Evolutionary conservation across 75 land plant genomes (phyloP), one percentile per base, ranked within the genome.

Genomic region (Pseudotsuga menziesii): DNA sequence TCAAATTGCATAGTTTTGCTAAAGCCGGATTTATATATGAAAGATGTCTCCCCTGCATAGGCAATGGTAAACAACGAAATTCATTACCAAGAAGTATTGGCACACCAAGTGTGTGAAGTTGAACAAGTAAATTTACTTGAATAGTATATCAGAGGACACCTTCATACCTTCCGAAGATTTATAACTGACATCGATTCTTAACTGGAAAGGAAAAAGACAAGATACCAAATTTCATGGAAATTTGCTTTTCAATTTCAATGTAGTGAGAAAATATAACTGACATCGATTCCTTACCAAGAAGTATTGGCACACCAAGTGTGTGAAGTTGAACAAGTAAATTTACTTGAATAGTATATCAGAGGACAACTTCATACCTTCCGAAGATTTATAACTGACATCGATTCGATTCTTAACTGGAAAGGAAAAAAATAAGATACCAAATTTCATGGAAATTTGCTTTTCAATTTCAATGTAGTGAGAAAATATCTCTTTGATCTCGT

Each of bases 121-220:
- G 99, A 44, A 90, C 92, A 67, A 96, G 82, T 5, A 58, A 71
- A 80, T 89, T 90, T 39, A 92, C 87, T 95, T 41, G 72, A 41
- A 69, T 23, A 69, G n/a, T 16, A 69, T 69, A 32, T 69, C 7
- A 69, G 4, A 69, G 17, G 72, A 52, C 23, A 69, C 0, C 8
- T 39, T 12, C 4, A 69, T 6, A 7, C 36, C 48, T 6, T 16
- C 2, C 1, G 72, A n/a, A 39, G 72, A 69, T 69, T 35, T 36
- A 41, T 4, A 9, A 69, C 20, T 29, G 72, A 52, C 17, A 69
- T n/a, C 52, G 41, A 39, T 17, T 2, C 41, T 39, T 0, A 15
- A 29, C 0, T 39, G 29, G 29, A n/a, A 61, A 69, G 62, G 16
- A 81, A 91, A 89, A 80, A 79, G 93, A 4, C 82, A 17, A 54